Percentiles rank a stretch among this genome's conserved stretches.
Evolutionary conservation across 768 basidiomycete species (phyloP).

Genomic region (Tricholoma sp.): DNA sequence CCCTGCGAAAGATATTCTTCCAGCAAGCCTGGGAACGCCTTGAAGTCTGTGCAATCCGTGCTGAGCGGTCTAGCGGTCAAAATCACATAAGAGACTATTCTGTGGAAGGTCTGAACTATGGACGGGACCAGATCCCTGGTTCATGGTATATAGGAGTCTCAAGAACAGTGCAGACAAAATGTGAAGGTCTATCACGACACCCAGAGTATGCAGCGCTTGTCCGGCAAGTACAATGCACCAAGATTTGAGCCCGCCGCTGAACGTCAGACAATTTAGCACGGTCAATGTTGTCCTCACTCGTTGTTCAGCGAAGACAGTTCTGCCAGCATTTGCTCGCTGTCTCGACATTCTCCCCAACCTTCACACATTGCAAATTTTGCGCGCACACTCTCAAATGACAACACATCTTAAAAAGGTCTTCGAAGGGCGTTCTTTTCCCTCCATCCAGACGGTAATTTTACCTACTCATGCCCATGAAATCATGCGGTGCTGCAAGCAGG

Average conservation of each 20-base stretch:
- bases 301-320: conserved; percentile 17
- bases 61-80: background rate
- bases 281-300: conserved; percentile 25
- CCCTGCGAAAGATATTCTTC: conserved; percentile 23
- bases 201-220: conserved; percentile 19
- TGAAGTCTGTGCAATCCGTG: conserved; percentile 21
- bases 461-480: conserved; percentile 26
- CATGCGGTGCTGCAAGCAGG: conserved; percentile 26
- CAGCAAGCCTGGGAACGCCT: conserved; percentile 27
- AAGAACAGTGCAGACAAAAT: conserved; percentile 19
- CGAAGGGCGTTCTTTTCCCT: conserved; percentile 18
- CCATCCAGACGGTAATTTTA: conserved; percentile 19
- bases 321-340: conserved; percentile 23
- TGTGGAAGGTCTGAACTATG: background rate
- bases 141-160: conserved; percentile 22
- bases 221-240: conserved; percentile 13
- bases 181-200: conserved; percentile 19
- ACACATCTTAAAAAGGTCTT: conserved; percentile 23
- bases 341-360: conserved; percentile 25
- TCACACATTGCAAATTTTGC: conserved; percentile 26
- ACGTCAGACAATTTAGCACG: conserved; percentile 10
- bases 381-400: conserved; percentile 26
- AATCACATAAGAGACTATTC: background rate
- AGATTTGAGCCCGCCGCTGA: background rate
- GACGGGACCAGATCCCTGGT: conserved; percentile 1